Conservation (phyloP, 257 asterid genomes). For the Asclepias syriaca region DNA sequence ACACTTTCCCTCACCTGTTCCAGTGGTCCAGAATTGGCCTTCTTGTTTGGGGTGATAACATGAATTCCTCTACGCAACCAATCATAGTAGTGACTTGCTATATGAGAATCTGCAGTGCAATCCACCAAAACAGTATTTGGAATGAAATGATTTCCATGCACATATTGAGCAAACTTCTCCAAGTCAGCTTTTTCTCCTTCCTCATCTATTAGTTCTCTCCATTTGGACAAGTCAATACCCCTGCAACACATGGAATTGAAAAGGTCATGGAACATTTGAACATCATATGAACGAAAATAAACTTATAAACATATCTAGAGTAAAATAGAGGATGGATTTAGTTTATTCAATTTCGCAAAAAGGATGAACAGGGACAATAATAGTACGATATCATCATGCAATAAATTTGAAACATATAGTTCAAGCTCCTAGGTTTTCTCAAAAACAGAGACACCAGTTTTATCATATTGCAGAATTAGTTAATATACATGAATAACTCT, state of each 20-base stretch:
- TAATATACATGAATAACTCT: not conserved
- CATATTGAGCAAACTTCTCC: constrained; percentile 82
- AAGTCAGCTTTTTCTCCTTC: constrained; percentile 75
- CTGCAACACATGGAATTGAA: constrained; percentile 28
- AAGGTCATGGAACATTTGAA: not conserved
- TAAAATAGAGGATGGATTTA: not conserved
- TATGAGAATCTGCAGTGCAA: constrained; percentile 83
- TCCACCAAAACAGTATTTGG: constrained; percentile 91
- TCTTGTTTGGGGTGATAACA: constrained; percentile 92
- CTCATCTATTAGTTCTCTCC: constrained; percentile 68
- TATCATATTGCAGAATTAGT: not conserved
- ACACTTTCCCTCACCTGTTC: constrained; percentile 55
- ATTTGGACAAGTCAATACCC: constrained; percentile 79
- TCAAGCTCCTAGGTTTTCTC: not conserved
- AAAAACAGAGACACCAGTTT: not conserved
- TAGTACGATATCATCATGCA: not conserved
- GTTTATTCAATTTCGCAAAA: not conserved
- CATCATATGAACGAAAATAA: not conserved
- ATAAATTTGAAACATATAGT: constrained; percentile 1
- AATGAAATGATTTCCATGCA: constrained; percentile 84
- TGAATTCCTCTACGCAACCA: constrained; percentile 96
- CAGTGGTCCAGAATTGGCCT: constrained; percentile 99
- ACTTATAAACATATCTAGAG: not conserved
- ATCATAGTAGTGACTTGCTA: constrained; percentile 78
- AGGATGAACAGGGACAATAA: not conserved